Base-by-base conservation (phyloP, 805 yeast genomes). In the Wickerhamiella dianesei region DNA sequence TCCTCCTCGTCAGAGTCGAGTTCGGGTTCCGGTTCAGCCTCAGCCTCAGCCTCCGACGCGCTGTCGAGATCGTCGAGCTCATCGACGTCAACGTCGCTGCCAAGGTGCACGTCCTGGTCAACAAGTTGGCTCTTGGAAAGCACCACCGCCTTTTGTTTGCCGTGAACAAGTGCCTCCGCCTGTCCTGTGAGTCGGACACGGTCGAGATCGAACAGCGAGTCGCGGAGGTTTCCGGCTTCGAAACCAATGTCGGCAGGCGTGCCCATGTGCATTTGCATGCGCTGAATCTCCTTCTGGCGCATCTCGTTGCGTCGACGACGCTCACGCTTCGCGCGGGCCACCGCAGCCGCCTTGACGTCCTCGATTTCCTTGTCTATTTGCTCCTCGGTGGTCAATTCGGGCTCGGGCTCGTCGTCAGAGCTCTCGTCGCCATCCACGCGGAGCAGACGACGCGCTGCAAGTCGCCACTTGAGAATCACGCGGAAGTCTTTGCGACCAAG, bases 251-350 rank as follows among this genome's bases (percentile, higher is more conserved):
- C 94, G 68, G 74, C 76, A 59, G 94, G 95, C 4, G 96, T 84
- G 49, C 83, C 70, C 95, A 92, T 88, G 64, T 84, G 85, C 89
- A 92, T 80, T 67, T 92, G 96, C 83, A 86, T 80, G 68, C 97
- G 77, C 43, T 74, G 71, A 43, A 89, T 76, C 61, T 89, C 96
- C 64, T 82, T 84, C 62, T 86, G 95, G 59, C 85, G 86, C 52
- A 64, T 54, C 65, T 88, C 96, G 62, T 92, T 87, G 46, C 75
- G 75, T 56, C 72, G 78, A 63, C 95, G 80, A 64, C 80, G 84
- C 55, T 82, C 94, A 59, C 96, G 78, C 64, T 80, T 88, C 43
- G 66, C 66, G 55, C 77, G 76, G 53, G 79, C 72, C 55, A 77
- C 73, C 53, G 82, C 86, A 55, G 76, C 82, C 22, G 77, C 86